Base-by-base conservation (phyloP, 805 yeast species). In the Pichia cephalocereana region DNA sequence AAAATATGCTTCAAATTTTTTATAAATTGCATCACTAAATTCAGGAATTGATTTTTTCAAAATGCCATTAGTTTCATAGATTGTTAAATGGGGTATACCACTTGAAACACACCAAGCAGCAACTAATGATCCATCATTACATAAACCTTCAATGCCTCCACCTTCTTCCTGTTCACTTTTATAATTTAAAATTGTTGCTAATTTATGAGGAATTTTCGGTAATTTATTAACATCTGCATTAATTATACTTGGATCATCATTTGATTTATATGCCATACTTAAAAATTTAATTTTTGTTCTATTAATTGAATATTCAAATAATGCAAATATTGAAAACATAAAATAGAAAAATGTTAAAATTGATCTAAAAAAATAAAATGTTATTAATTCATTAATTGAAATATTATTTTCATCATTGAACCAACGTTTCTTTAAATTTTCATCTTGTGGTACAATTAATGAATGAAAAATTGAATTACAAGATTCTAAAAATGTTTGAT, bases 21-120 rank as follows among this genome's bases (percentile, higher is more conserved):
- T 73, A 48, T 70, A 64, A 42, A 89, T 67, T 23, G 79, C 75
- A 28, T 75, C 70, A 51, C 80, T 74, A 49, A 86, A 69, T 38
- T 78, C 80, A 28, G 79, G 72, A 15, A 79, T 67, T 50, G 77
- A 63, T 44, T 70, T 69, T 54, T 80, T 79, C 45, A 87, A 69
- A 2, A 75, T 66, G 2, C 96, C 97, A 48, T 78, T 80, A 59
- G 76, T 76, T 65, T 93, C 98, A 68, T 87, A 91, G 40, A 93
- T 70, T 4, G 84, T 72, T 51, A 91, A 70, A 50, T 71, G 68
- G 39, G 80, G 79, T 44, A 89, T 78, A 2, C 96, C 96, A n/a
- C 91, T 80, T 34, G 95, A 83, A n/a, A 87, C 64, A 38, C 88
- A 75, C 99, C 99, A 93, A 7, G 93, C 81, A 1, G 80, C 75